A percentile compares a stretch with the other conserved stretches of the same genome.
Evolutionary conservation across 495 filamentous ascomycete species (phyloP).

Genomic region (Xylaria venustula): DNA sequence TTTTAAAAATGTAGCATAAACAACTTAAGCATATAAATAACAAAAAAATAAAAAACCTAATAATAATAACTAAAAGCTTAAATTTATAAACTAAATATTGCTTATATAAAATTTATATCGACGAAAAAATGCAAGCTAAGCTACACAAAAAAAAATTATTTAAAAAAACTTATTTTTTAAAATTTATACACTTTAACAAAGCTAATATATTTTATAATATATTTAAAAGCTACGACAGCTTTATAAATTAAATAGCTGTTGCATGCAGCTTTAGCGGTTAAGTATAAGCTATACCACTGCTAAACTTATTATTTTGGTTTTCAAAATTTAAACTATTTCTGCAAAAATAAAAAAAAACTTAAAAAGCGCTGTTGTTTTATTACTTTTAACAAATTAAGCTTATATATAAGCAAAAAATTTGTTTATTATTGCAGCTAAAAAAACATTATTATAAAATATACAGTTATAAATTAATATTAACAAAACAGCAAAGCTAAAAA

Average conservation of each 20-base stretch:
- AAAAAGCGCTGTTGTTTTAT: not conserved
- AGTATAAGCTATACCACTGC: not conserved
- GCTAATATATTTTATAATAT: not conserved
- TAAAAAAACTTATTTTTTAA: not conserved
- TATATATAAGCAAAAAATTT: not conserved
- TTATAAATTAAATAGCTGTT: not conserved
- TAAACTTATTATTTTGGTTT: not conserved
- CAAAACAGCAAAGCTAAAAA: too few species aligned
- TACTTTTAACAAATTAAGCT: not conserved
- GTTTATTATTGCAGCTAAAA: too few species aligned
- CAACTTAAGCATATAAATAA: constrained; percentile 8
- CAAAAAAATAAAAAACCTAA: constrained; percentile 8
- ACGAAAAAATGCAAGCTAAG: not conserved
- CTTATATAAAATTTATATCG: not conserved
- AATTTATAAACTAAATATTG: not conserved
- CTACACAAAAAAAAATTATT: not conserved
- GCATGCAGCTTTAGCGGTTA: not conserved
- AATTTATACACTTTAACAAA: not conserved
- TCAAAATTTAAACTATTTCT: constrained; percentile 1
- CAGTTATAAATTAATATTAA: too few species aligned
- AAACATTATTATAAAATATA: too few species aligned
- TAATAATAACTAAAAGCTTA: not conserved
- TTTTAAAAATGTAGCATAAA: not conserved
- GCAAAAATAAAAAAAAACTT: not conserved
- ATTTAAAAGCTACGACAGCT: not conserved